Evolutionary conservation across 2,329 filamentous ascomycete species (phyloP), one percentile per base, ranked within the genome.

Genomic region (Colletotrichum sansevieriae): DNA sequence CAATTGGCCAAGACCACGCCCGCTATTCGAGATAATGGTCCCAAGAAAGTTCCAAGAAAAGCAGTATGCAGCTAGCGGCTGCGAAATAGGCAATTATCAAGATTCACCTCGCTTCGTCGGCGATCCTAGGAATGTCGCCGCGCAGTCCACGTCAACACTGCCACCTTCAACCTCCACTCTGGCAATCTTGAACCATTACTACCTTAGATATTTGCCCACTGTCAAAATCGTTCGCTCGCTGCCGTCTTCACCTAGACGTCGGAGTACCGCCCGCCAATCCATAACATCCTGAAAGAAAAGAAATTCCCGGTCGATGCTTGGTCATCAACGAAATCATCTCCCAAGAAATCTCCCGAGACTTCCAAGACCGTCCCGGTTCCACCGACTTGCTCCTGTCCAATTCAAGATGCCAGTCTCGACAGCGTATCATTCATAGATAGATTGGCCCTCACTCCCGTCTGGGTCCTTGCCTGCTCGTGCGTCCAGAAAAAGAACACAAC

Each of bases 41-140:
- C 49, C 54, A 65, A 58, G 49, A 65, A 55, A 49, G 33, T 20
- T 56, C 55, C 61, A 68, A 68, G 65, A 60, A 65, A 61, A 66
- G 55, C 41, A 54, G 35, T 41, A 65, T 61, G 66, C 63, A 49
- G 47, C 66, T 52, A 66, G 51, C 63, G 49, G 47, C 66, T 52
- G 61, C 49, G 62, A 49, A 69, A 39, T 49, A 47, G 46, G 18
- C 61, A 25, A 52, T 52, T 68, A 25, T 41, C 61, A 65, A 58
- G 54, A 68, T 59, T 68, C 54, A 55, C 65, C 47, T 55, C 61
- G 61, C 54, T 65, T 65, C 46, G 54, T 25, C 25, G 25, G 3
- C 4, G 25, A 25, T 25, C 25, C 25, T 25, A 25, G 25, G 61
- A 68, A 68, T 65, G 65, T 39, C 51, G 51, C 51, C 65, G 55